Conservation (phyloP, 2,329 filamentous ascomycete genomes). For the Phialemonium atrogriseum region DNA sequence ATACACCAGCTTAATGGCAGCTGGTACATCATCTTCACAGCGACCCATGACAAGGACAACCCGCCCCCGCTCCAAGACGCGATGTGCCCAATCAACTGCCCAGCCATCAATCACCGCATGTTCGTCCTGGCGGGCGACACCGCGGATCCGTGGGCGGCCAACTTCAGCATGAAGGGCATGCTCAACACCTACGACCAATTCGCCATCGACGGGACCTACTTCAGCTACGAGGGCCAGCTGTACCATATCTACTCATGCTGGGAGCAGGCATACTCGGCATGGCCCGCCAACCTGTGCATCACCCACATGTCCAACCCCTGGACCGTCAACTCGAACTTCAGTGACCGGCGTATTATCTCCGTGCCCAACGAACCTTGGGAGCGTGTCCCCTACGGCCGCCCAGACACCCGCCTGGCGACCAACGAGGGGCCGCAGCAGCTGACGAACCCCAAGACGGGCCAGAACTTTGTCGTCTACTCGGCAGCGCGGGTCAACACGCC, state of each 20-base stretch:
- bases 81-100: slow-evolving; percentile 24
- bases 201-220: slow-evolving; percentile 27
- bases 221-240: slow-evolving; percentile 17
- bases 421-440: slow-evolving; percentile 28
- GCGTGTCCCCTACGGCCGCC: slow-evolving; percentile 24
- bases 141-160: slow-evolving; percentile 23
- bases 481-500: slow-evolving; percentile 28
- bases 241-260: slow-evolving; percentile 29
- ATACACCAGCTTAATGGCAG: slow-evolving; percentile 14
- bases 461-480: slow-evolving; percentile 26
- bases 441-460: slow-evolving; percentile 25
- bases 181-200: slow-evolving; percentile 26
- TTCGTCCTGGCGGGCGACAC: slow-evolving; percentile 22
- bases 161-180: slow-evolving; percentile 22
- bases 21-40: slow-evolving; percentile 20
- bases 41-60: slow-evolving; percentile 23
- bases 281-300: slow-evolving; percentile 27
- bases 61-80: slow-evolving; percentile 24
- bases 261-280: slow-evolving; percentile 23
- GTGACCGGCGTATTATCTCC: slow-evolving; percentile 23
- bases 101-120: slow-evolving; percentile 27
- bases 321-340: slow-evolving; percentile 22
- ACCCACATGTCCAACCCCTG: slow-evolving; percentile 25
- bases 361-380: slow-evolving; percentile 25
- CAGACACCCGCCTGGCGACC: slow-evolving; percentile 22